phyloP scores from a whole-genome alignment of 805 yeast species.

The Wickerhamiella kurtzmanii region DNA sequence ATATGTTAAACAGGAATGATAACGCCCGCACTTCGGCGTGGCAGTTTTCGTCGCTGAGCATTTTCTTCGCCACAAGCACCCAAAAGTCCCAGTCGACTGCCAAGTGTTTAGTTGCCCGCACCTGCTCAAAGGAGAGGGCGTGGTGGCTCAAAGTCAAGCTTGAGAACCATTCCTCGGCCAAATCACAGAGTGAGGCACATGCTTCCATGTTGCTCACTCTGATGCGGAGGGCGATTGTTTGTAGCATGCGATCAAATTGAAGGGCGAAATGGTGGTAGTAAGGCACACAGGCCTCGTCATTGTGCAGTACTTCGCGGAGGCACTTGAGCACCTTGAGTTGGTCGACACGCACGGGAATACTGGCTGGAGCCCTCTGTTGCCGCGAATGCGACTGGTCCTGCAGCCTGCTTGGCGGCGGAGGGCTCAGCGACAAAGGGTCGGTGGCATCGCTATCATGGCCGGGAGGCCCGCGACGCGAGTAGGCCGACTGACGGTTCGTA shows the following conservation, averaged over 20 bases:
- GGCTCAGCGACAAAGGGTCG: too few species aligned
- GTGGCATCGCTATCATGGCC: too few species aligned
- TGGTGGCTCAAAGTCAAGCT: conserved; percentile 22
- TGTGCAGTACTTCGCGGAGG: conserved; percentile 28
- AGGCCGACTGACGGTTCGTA: not conserved
- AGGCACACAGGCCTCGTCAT: conserved; percentile 23
- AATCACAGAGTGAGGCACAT: conserved; percentile 28
- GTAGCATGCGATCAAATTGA: conserved; percentile 28
- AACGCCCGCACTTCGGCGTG: conserved; percentile 50
- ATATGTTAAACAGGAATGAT: conserved; percentile 54
- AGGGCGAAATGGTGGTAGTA: conserved; percentile 23
- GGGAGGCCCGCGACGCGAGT: not conserved
- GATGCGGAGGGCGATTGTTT: conserved; percentile 24
- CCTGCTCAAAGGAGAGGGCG: conserved; percentile 12
- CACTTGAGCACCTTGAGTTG: conserved; percentile 24
- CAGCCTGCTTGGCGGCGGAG: not conserved
- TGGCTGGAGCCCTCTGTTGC: not conserved
- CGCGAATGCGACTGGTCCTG: not conserved
- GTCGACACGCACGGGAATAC: conserved; percentile 19
- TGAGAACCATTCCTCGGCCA: conserved; percentile 29
- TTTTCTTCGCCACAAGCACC: conserved; percentile 43
- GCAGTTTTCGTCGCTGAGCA: conserved; percentile 51
- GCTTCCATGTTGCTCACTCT: conserved; percentile 26
- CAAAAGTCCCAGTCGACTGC: conserved; percentile 64
- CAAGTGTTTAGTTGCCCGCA: conserved; percentile 16